Evolutionary conservation across 768 basidiomycete species (phyloP).

Genomic region (Lactifluus hygrophoroides): DNA sequence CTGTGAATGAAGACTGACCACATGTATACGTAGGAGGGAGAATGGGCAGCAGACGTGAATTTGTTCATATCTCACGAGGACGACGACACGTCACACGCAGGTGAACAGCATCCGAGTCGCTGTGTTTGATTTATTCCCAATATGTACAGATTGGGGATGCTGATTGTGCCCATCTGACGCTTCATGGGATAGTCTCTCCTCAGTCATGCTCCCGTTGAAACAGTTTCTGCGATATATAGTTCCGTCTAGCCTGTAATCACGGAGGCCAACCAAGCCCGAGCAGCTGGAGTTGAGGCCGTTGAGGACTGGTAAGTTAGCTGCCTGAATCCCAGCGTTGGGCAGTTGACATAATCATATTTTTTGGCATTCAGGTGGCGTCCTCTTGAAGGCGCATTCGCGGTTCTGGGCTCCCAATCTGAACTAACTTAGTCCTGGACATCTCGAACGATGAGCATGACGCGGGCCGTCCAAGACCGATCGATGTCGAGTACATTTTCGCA

Average conservation of each 20-base stretch:
- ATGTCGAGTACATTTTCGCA: slow-evolving; percentile 67
- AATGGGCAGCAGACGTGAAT: slow-evolving; percentile 84
- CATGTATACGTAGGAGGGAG: slow-evolving; percentile 57
- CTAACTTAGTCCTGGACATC: slow-evolving; percentile 64
- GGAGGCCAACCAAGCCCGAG: slow-evolving; percentile 47
- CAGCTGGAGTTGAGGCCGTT: slow-evolving; percentile 43
- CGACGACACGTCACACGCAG: slow-evolving; percentile 84
- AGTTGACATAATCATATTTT: slow-evolving; percentile 1
- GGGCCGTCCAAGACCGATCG: slow-evolving; percentile 62
- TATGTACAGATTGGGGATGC: slow-evolving; percentile 28
- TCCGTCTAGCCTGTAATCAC: slow-evolving; percentile 46
- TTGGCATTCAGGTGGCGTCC: slow-evolving; percentile 73
- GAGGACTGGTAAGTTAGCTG: too few species aligned
- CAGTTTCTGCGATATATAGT: slow-evolving; percentile 44
- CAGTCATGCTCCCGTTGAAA: slow-evolving; percentile 43
- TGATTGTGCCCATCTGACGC: neutral
- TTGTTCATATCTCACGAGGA: too few species aligned
- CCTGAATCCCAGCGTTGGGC: neutral
- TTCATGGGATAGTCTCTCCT: slow-evolving; percentile 41
- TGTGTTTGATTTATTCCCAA: slow-evolving; percentile 74
- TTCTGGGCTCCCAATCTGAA: slow-evolving; percentile 73
- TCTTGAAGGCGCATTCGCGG: slow-evolving; percentile 77
- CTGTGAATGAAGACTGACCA: slow-evolving; percentile 3
- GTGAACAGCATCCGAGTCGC: slow-evolving; percentile 76
- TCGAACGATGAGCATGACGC: too few species aligned